Evolutionary conservation across 2,329 filamentous ascomycete species (phyloP), one percentile per base, ranked within the genome.

Genomic region (Aspergillus sp.): DNA sequence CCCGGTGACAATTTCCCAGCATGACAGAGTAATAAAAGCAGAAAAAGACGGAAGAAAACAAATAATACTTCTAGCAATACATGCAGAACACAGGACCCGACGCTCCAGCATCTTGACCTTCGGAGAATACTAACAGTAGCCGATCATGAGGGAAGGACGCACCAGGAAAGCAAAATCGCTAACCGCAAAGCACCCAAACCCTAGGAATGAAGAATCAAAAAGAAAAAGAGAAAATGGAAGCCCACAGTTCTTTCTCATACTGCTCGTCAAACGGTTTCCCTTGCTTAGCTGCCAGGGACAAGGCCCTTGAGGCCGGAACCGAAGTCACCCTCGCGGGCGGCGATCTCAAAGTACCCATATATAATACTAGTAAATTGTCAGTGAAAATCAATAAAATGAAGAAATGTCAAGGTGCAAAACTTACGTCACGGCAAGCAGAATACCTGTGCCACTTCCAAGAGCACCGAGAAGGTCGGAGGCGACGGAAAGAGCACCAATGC

Each of bases 261-360:
- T 57, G 50, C 49, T 66, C 62, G 55, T 64, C 54, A 65, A 59
- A 58, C 51, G 19, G 19, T 19, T 48, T 41, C 40, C 54, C 59
- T 49, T 48, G 48, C 53, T 59, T 68, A 71, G 64, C 67, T 70
- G 48, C 69, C 71, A 47, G 70, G 68, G 47, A 84, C 79, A 71
- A 83, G 80, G 44, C 81, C 81, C 70, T 82, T 82, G 49, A 85
- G 73, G 57, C 88, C 88, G 51, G 83, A 63, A 47, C 71, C 80
- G 71, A 97, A 84, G 68, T 98, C 93, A 61, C 93, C 93, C 73
- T 98, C 93, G 75, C 96, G 96, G 63, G 94, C 94, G 27, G 93
- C 93, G 64, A 98, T 98, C 72, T 98, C 93, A 63, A 98, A 98
- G 77, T 98, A 98, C 56, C 90, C 88, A 72, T 98, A 98, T 72